Evolutionary conservation across 108 stramenopile species (phyloP).

Genomic region (Conticribra guillardii): DNA sequence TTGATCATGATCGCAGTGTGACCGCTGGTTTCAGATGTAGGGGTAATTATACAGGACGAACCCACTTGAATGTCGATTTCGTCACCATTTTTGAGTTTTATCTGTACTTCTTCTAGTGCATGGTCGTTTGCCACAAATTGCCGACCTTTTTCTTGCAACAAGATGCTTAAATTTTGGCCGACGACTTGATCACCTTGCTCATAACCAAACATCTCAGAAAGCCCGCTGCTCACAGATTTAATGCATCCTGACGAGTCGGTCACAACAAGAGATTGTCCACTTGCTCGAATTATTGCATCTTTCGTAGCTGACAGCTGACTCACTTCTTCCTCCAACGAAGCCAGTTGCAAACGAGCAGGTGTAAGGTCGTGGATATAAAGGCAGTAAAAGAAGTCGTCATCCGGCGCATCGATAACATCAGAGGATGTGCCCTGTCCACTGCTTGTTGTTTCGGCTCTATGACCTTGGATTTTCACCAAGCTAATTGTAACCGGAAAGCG

Average conservation of each 20-base stretch:
- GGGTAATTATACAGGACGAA: neutral
- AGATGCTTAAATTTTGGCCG: neutral
- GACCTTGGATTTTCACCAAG: neutral
- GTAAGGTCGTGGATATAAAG: neutral
- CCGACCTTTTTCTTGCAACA: neutral
- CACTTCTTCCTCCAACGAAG: neutral
- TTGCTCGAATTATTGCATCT: slow-evolving; percentile 2
- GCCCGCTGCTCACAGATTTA: neutral
- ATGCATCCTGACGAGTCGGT: neutral
- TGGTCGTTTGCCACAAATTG: neutral
- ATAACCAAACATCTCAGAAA: slow-evolving; percentile 1
- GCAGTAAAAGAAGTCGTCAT: neutral
- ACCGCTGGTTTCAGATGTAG: neutral
- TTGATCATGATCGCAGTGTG: slow-evolving; percentile 2
- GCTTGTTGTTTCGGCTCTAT: neutral
- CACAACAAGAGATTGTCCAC: neutral
- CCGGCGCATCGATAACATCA: neutral
- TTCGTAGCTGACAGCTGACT: neutral
- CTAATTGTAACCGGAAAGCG: neutral
- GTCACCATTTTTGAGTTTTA: neutral
- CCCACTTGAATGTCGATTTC: neutral
- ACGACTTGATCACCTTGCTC: neutral
- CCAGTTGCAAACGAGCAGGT: neutral
- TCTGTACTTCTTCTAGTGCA: neutral
- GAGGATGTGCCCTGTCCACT: neutral